phyloP scores from a whole-genome alignment of 306 rosid species.

The Prinsepia uniflora region DNA sequence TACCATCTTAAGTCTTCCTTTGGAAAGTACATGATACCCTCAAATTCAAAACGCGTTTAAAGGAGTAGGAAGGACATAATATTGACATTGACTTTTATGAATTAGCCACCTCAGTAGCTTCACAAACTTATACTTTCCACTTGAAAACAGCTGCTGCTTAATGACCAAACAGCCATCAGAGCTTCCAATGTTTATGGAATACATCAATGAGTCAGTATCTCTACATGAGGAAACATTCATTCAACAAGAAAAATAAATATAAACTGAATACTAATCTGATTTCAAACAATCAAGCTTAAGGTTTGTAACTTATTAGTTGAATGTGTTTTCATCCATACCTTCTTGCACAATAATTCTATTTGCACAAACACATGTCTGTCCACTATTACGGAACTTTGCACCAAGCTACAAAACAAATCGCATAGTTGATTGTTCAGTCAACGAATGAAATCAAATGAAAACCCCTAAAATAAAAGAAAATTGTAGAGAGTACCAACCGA shows the following conservation, averaged over 20 bases:
- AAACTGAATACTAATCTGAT: conserved; percentile 10
- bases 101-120: conserved; percentile 6
- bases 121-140: conserved; percentile 5
- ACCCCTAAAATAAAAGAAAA: conserved; percentile 15
- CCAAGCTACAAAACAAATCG: conserved; percentile 56
- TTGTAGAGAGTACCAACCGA: not conserved
- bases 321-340: conserved; percentile 46
- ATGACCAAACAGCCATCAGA: not conserved
- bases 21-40: not conserved
- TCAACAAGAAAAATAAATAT: conserved; percentile 7
- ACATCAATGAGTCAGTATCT: not conserved
- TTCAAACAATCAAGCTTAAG: conserved; percentile 28
- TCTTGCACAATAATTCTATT: conserved; percentile 94
- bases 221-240: not conserved
- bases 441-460: conserved; percentile 10
- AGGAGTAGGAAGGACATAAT: not conserved
- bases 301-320: conserved; percentile 14
- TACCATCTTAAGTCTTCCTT: not conserved
- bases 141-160: not conserved
- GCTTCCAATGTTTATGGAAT: not conserved
- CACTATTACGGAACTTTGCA: conserved; percentile 92
- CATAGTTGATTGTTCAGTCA: conserved; percentile 15
- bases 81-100: not conserved
- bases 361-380: conserved; percentile 98
- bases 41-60: not conserved